These are phyloP conservation scores for Rhodotorula sp. DNA, from an alignment of 1,284 basidiomycete species.

Conservation along the genomic window DNA sequence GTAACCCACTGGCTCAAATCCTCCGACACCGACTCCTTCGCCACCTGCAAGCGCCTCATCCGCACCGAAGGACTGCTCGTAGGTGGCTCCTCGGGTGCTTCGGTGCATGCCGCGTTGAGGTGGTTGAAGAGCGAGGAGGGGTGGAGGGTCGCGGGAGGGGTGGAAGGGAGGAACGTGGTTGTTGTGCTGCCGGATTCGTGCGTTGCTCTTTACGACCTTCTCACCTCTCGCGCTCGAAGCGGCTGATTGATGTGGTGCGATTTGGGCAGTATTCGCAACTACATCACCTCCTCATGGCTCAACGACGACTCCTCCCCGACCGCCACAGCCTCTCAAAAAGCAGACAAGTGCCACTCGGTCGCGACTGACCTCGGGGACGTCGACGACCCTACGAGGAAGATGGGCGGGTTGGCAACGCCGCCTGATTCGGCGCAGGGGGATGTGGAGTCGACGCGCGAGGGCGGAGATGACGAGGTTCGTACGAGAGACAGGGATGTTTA, in stretches of 20 bases:
- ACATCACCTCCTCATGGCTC: conserved; percentile 77
- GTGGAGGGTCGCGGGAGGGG: conserved; percentile 60
- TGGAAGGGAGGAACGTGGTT: conserved; percentile 79
- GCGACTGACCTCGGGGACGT: neutral
- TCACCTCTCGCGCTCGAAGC: too few species aligned
- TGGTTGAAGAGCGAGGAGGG: conserved; percentile 75
- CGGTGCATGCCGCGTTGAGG: conserved; percentile 69
- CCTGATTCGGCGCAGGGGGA: neutral
- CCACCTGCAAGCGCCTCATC: conserved; percentile 74
- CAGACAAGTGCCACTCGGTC: neutral
- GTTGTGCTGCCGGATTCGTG: conserved; percentile 79
- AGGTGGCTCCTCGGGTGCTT: conserved; percentile 87
- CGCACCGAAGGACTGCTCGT: conserved; percentile 81
- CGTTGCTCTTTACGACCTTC: neutral
- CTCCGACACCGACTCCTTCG: conserved; percentile 75
- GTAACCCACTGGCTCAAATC: conserved; percentile 81
- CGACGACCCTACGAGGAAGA: neutral
- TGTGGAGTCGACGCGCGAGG: neutral
- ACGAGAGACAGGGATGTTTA: neutral
- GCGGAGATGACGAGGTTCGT: neutral
- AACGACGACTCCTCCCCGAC: neutral
- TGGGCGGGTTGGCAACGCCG: conserved; percentile 1
- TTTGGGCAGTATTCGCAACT: conserved; percentile 76
- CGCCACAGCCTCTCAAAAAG: too few species aligned
- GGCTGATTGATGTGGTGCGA: neutral